phyloP scores from a whole-genome alignment of 2,329 filamentous ascomycete genomes.

The Diplocarpon rosae region DNA sequence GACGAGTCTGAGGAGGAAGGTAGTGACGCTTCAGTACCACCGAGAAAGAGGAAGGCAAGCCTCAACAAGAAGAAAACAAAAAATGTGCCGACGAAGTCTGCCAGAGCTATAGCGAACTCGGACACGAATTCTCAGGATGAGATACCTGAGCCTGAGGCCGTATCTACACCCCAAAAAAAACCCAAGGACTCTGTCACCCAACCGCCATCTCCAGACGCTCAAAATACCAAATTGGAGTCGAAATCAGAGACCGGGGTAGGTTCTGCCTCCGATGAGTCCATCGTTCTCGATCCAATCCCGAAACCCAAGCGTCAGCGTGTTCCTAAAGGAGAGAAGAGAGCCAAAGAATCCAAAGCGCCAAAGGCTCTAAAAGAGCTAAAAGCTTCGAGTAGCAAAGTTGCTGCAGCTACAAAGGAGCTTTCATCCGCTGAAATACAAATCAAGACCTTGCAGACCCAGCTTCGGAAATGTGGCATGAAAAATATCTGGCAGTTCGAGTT shows the following conservation, averaged over 20 bases:
- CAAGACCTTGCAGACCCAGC: slow-evolving; percentile 76
- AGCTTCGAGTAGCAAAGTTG: slow-evolving; percentile 31
- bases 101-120: slow-evolving; percentile 15
- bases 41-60: slow-evolving; percentile 5
- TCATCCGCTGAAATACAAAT: slow-evolving; percentile 66
- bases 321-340: slow-evolving; percentile 26
- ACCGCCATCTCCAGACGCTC: slow-evolving; percentile 20
- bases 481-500: slow-evolving; percentile 88
- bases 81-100: slow-evolving; percentile 14
- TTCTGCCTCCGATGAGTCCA: slow-evolving; percentile 53
- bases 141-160: slow-evolving; percentile 27
- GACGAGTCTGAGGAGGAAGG: slow-evolving; percentile 6
- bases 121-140: slow-evolving; percentile 6
- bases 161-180: slow-evolving; percentile 18
- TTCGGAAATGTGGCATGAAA: slow-evolving; percentile 81
- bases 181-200: slow-evolving; percentile 6
- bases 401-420: slow-evolving; percentile 29
- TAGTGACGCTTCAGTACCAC: background rate
- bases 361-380: slow-evolving; percentile 12
- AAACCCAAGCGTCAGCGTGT: slow-evolving; percentile 43
- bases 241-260: slow-evolving; percentile 31
- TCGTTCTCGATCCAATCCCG: slow-evolving; percentile 65
- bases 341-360: slow-evolving; percentile 23
- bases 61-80: slow-evolving; percentile 16
- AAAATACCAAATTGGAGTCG: slow-evolving; percentile 15